A percentile compares a stretch with the other conserved stretches of the same genome.
These are phyloP conservation scores for Leucoagaricus sp. DNA, from an alignment of 1,284 basidiomycete species.

Conservation along the genomic window DNA sequence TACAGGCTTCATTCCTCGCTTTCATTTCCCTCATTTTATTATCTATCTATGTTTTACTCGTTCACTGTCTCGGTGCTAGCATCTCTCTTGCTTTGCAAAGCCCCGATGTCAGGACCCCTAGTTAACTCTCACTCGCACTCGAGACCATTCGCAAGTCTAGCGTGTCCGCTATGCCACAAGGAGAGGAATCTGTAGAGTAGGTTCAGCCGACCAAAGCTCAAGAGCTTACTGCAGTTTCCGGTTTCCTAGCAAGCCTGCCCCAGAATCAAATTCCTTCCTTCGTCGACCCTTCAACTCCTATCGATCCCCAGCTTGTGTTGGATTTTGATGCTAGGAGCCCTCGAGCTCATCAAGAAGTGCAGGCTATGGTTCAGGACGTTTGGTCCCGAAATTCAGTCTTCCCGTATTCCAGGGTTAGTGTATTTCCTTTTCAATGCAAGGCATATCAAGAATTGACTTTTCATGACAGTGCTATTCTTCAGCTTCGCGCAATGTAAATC, in stretches of 20 bases:
- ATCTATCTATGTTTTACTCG: constrained; percentile 54
- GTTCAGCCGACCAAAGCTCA: constrained; percentile 54
- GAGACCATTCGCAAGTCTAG: constrained; percentile 34
- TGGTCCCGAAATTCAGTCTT: constrained; percentile 80
- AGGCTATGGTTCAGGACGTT: constrained; percentile 55
- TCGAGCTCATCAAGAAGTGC: constrained; percentile 58
- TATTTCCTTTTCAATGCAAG: constrained; percentile 2
- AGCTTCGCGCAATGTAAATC: constrained; percentile 64
- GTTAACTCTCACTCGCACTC: constrained; percentile 33
- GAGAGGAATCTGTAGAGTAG: constrained; percentile 13
- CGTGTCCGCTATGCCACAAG: constrained; percentile 7
- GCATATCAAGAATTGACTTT: constrained; percentile 6
- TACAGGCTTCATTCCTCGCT: constrained; percentile 53
- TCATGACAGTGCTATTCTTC: constrained; percentile 57
- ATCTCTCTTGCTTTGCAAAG: constrained; percentile 40
- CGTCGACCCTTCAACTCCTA: constrained; percentile 64
- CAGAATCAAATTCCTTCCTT: constrained; percentile 75
- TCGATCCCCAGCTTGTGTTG: constrained; percentile 79
- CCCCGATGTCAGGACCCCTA: constrained; percentile 28
- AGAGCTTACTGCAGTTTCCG: constrained; percentile 78
- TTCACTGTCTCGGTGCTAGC: constrained; percentile 42
- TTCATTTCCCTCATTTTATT: constrained; percentile 50
- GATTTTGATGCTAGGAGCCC: constrained; percentile 77
- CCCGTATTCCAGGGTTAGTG: constrained; percentile 72
- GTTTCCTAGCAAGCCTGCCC: constrained; percentile 76